Evolutionary conservation across 257 asterid genomes (phyloP), one percentile per base, ranked within the genome.

Genomic region (Orobanche coerulescens): DNA sequence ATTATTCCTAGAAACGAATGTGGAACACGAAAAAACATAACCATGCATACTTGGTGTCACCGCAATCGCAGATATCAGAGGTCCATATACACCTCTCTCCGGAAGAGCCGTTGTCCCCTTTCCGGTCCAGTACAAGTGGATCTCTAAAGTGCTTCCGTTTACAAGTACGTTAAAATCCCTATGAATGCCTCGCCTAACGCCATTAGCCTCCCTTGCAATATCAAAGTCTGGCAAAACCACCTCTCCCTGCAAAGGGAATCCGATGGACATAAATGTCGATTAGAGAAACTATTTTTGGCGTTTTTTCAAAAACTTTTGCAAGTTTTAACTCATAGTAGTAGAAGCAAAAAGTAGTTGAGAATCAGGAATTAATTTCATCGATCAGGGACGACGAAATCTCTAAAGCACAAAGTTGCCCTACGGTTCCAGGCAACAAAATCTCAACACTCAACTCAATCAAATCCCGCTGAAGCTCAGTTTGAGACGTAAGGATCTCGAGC

Each of bases 91-190:
- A 61, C 95, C 94, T 76, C 92, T 79, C 16, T 65, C 64, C 18
- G 98, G 98, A 72, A 91, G 79, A 14, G 94, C 87, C 0, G 82
- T 84, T 13, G 98, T 91, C 31, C 98, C 98, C 79, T 85, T 85
- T 15, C 98, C 98, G 1, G 77, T 75, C 98, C 98, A 91, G 79
- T 80, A 91, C 76, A 91, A 82, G 79, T 91, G 98, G 62, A 91
- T 85, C 65, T 84, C 96, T 54, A 91, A 71, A 42, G 94, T 88
- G 70, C 85, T 81, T 43, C 87, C 82, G 37, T 70, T 84, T 52
- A 91, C 94, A 11, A 6, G 0, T 40, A 71, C 76, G 16, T 69
- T 31, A 50, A 88, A 88, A 5, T 80, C 87, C 67, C n/a, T 16
- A 42, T 33, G n/a, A 39, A 79, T 78, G 25, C 84, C 95, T 43